phyloP scores from a whole-genome alignment of 306 rosid species.

The Cajanus cajan region DNA sequence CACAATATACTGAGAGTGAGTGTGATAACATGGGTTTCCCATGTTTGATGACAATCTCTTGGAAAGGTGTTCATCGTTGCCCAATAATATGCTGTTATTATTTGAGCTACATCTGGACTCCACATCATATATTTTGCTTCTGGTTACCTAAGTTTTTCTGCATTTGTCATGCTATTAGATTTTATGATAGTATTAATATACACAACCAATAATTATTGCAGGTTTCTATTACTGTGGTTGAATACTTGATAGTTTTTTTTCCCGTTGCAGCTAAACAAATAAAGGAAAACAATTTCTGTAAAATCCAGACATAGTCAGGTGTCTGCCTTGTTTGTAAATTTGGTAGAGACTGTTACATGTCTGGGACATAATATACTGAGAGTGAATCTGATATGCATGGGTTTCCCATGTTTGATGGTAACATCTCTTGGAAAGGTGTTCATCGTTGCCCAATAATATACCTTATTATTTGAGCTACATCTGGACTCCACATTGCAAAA shows the following conservation, averaged over 20 bases:
- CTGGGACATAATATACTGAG: slow-evolving; percentile 36
- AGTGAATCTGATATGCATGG: slow-evolving; percentile 31
- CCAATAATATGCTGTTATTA: slow-evolving; percentile 39
- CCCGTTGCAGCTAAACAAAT: not conserved
- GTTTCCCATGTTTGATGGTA: slow-evolving; percentile 37
- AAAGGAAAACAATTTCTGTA: not conserved
- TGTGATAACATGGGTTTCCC: slow-evolving; percentile 38
- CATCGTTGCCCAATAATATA: slow-evolving; percentile 48
- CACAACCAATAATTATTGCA: not conserved
- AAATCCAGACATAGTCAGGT: slow-evolving; percentile 37
- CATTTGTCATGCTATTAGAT: not conserved
- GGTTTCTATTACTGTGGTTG: not conserved
- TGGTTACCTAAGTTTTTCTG: not conserved
- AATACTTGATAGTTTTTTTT: not conserved
- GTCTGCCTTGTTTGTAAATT: not conserved
- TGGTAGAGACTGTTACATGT: slow-evolving; percentile 32
- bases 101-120: slow-evolving; percentile 58
- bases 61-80: slow-evolving; percentile 50
- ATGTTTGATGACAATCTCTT: slow-evolving; percentile 34
- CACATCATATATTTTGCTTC: not conserved
- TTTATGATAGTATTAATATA: not conserved
- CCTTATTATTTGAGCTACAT: slow-evolving; percentile 54
- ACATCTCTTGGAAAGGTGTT: slow-evolving; percentile 40
- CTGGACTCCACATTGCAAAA: slow-evolving; percentile 37
- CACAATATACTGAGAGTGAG: slow-evolving; percentile 15